Evolutionary conservation across 306 rosid species (phyloP), one percentile per base, ranked within the genome.

Genomic region (Pachyrhizus erosus): DNA sequence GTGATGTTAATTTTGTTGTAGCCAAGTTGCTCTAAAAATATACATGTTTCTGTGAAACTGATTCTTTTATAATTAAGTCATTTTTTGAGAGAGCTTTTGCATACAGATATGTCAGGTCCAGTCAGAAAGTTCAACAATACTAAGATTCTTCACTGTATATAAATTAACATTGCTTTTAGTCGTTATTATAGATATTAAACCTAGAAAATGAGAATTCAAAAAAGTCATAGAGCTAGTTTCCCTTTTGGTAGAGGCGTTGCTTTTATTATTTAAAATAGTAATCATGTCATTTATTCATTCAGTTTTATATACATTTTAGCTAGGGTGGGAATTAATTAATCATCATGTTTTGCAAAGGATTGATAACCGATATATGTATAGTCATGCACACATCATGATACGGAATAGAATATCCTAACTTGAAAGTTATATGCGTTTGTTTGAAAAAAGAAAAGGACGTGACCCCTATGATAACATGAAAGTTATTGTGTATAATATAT

Each of bases 381-480:
- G 4, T 57, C 2, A 15, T 12, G 27, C 20, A 73, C 45, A 20
- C 49, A 54, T 74, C 34, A 54, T 74, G 51, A 54, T 58, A 42
- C 12, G 57, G 43, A 76, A 42, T 15, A 60, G 29, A 29, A 60
- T 40, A 21, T n/a, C 21, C 20, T 23, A 40, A 57, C 10, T 23
- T 7, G 80, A 37, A 39, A 48, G 55, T 75, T 29, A 29, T 52
- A 5, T 57, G 26, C 34, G 23, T 9, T 74, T 54, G 70, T 33
- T 34, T 7, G 3, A 4, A 24, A 42, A 78, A 34, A 10, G 43
- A 68, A 69, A 52, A 37, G 23, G 75, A 79, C 12, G 9, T 33
- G 54, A 49, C 54, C 49, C 74, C 10, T 29, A 27, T 29, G 64
- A 46, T 10, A 51, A 18, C 82, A 66, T 66, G 40, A 65, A 33